Evolutionary conservation across 2,329 filamentous ascomycete species (phyloP), one percentile per base, ranked within the genome.

Genomic region (Neonectria neomacrospora): DNA sequence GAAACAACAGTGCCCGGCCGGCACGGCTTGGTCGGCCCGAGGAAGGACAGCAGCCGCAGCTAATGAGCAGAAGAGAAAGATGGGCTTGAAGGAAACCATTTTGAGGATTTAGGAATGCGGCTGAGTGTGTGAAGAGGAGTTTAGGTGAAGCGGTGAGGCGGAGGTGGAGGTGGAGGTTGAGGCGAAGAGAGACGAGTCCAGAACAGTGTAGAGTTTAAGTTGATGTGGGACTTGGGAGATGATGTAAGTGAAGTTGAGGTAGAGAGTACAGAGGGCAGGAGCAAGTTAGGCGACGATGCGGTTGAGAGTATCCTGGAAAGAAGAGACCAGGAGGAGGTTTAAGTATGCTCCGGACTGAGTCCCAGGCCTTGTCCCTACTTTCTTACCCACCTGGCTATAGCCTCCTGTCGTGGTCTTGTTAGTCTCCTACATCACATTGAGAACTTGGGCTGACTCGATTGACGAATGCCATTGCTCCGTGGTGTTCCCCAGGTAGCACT

Each of bases 1-100:
- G 64, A 78, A 78, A 66, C 77, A 78, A 63, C 76, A 78, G 30
- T 68, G 54, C 23, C 67, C 64, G 16, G 62, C 42, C 7, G 64
- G 71, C 16, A 74, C 72, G 28, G 52, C 32, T 7, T 66, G 60
- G 4, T 56, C 57, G n/a, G 66, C 48, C n/a, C 68, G 64, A 44
- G 67, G 62, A 26, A 72, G 54, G 10, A 71, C 74, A 20, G 67
- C 61, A n/a, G 73, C 71, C 8, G 61, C 57, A 7, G 67, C 61
- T 23, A 73, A 37, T 18, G 63, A 58, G 56, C 51, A 60, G 51
- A 71, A 66, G 55, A 74, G 56, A n/a, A 64, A 45, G 37, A 73
- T 48, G 42, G 71, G 12, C 30, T 61, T 58, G 44, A 64, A 41
- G 7, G 59, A 54, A 22, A 51, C 34, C 73, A 75, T 76, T 39